Evolutionary conservation across 2,329 filamentous ascomycete species (phyloP).

Genomic region (Dactylellina sp.): DNA sequence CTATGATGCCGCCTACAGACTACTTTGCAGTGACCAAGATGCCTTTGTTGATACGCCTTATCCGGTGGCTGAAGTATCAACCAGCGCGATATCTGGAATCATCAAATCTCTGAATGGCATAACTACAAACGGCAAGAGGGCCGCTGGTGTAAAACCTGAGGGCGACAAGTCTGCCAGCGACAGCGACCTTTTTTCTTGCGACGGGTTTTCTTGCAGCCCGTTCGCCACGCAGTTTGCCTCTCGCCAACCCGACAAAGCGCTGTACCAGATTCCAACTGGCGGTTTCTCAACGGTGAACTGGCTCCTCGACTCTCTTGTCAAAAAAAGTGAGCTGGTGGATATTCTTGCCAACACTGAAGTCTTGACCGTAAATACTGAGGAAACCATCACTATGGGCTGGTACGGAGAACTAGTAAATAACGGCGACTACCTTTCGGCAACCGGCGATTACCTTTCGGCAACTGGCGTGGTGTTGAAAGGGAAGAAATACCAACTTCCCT

Average conservation of each 20-base stretch:
- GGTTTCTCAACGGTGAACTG: constrained; percentile 20
- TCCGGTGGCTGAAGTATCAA: background rate
- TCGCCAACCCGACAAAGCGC: background rate
- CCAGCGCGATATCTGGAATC: background rate
- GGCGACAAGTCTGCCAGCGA: no score
- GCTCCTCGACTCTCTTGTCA: background rate
- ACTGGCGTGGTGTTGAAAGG: no score
- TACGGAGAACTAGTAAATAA: no score
- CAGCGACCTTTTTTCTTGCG: background rate
- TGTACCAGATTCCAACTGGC: constrained; percentile 14
- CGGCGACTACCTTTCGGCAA: no score
- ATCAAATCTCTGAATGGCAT: background rate
- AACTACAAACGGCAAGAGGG: background rate
- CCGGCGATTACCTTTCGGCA: no score
- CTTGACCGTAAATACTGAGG: background rate
- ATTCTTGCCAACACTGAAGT: constrained; percentile 15
- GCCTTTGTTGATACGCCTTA: background rate
- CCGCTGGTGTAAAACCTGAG: no score
- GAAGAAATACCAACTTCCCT: no score
- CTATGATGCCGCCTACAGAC: constrained; percentile 6
- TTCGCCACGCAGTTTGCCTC: constrained; percentile 10
- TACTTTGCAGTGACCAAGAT: background rate
- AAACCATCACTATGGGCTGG: background rate
- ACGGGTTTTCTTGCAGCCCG: background rate
- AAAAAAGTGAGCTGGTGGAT: constrained; percentile 13